Evolutionary conservation across 495 filamentous ascomycete species (phyloP).

Genomic region (Hypoxylon trugodes): DNA sequence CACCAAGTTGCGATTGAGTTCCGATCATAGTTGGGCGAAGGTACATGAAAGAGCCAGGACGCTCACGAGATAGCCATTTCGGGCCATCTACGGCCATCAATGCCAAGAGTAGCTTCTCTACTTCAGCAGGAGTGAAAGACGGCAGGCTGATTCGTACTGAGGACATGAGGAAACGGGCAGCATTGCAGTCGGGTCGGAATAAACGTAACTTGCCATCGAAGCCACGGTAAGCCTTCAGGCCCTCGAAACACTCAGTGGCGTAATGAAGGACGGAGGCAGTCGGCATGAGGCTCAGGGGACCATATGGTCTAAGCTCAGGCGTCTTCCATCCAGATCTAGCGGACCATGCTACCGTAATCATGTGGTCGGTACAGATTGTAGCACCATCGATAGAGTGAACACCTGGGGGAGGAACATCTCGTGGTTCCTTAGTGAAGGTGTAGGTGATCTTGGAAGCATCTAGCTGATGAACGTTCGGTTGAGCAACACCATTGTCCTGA

Average conservation of each 20-base stretch:
- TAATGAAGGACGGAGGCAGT: constrained; percentile 89
- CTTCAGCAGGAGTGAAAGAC: constrained; percentile 71
- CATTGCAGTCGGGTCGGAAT: constrained; percentile 85
- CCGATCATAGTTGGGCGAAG: constrained; percentile 84
- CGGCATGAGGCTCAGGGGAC: constrained; percentile 81
- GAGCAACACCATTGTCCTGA: constrained; percentile 35
- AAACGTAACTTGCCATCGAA: constrained; percentile 82
- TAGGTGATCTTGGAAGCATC: constrained; percentile 78
- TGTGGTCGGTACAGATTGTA: constrained; percentile 86
- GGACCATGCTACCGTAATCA: constrained; percentile 82
- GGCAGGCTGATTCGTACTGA: constrained; percentile 80
- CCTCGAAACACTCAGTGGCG: constrained; percentile 92
- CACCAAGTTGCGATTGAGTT: constrained; percentile 77
- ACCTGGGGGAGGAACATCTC: constrained; percentile 70
- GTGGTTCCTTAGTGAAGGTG: constrained; percentile 70
- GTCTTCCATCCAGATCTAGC: constrained; percentile 72
- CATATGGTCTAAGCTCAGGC: constrained; percentile 81
- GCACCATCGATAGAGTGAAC: constrained; percentile 52
- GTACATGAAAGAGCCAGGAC: constrained; percentile 77
- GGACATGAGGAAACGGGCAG: constrained; percentile 74
- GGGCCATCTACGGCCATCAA: constrained; percentile 73
- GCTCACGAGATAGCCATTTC: constrained; percentile 80
- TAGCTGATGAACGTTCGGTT: constrained; percentile 54
- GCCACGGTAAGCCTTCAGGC: constrained; percentile 86
- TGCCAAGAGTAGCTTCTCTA: constrained; percentile 78